Evolutionary conservation across 148 eudicot genomes (phyloP), one percentile per base, ranked within the genome.

Genomic region (Dysphania ambrosioides): DNA sequence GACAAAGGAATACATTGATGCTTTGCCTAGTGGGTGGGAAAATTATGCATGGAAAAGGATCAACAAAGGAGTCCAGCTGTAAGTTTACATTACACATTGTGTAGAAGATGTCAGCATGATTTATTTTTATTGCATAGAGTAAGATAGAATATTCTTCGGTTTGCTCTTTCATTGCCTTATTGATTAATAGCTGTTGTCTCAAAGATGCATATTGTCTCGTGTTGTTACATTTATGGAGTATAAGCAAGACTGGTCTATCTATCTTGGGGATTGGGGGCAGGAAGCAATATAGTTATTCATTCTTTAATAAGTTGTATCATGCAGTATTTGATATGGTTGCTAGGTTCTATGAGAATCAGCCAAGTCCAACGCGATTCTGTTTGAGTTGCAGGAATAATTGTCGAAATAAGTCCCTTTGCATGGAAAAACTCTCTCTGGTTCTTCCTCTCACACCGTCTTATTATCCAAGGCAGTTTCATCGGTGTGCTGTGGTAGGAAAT

Each of bases 1-100:
- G 78, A 92, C 98, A 26, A 88, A 78, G 85, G 97, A 95, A 81
- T 95, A 84, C 79, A 92, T 95, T 31, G 97, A 95, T 84, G 87
- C 92, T 79, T 82, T 92, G 78, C 99, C 97, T 60, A 86, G 86
- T 82, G 99, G 99, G 66, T 95, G 99, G 99, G 83, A 86, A 83
- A 91, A 95, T 29, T 92, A 92, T 85, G 97, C 99, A 21, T 95
- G 99, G 99, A 82, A 72, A 78, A 88, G 99, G 85, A 90, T 95
- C 71, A 95, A 95, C 74, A 95, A 95, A 78, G 99, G 99, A 75
- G 79, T 90, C 67, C 86, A 81, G 59, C 83, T 95, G 99, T 95
- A 88, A 95, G 97, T 89, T 47, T 55, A 79, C 30, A 53, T 65
- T 78, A 61, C 47, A 49, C 68, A 38, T 31, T 23, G 40, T 5